phyloP scores from a whole-genome alignment of 2,329 filamentous ascomycete genomes.

The Exophiala bonariae region DNA sequence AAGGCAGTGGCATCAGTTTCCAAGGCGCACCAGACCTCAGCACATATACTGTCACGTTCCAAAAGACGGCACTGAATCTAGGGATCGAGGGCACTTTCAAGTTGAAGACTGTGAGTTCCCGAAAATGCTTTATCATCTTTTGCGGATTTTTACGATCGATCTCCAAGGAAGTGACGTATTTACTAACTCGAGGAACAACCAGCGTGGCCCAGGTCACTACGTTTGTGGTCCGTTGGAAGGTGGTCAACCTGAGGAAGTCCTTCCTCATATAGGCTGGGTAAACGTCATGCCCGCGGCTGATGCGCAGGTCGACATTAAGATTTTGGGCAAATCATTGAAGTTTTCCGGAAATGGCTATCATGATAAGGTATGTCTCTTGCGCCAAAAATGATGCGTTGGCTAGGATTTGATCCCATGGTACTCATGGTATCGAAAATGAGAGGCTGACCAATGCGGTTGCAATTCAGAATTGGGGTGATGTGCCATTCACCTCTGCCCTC shows the following conservation, averaged over 20 bases:
- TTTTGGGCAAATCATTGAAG: slow-evolving; percentile 32
- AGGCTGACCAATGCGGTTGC: background rate
- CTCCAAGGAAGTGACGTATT: too few species aligned
- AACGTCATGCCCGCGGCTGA: slow-evolving; percentile 38
- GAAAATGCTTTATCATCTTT: too few species aligned
- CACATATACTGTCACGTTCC: slow-evolving; percentile 8
- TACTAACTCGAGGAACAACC: too few species aligned
- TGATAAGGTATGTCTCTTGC: slow-evolving; percentile 46
- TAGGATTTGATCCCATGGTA: too few species aligned
- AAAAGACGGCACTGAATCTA: background rate
- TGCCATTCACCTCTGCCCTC: slow-evolving; percentile 35
- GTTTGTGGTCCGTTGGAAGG: slow-evolving; percentile 26
- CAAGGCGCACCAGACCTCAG: slow-evolving; percentile 18
- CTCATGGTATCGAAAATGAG: too few species aligned
- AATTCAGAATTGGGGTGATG: slow-evolving; percentile 41
- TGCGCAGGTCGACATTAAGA: slow-evolving; percentile 32
- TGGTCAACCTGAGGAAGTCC: slow-evolving; percentile 27
- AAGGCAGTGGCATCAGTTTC: slow-evolving; percentile 18
- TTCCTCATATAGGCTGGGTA: slow-evolving; percentile 40
- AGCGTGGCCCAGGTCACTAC: slow-evolving; percentile 29
- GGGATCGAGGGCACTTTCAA: slow-evolving; percentile 19
- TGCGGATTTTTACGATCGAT: too few species aligned
- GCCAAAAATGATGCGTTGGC: too few species aligned
- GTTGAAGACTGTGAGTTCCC: slow-evolving; percentile 16
- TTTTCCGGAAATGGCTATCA: slow-evolving; percentile 46